Percentiles rank a stretch among this genome's conserved stretches.
Conservation (phyloP, 140 eudicot species). For the Ambrosia hybrid region DNA sequence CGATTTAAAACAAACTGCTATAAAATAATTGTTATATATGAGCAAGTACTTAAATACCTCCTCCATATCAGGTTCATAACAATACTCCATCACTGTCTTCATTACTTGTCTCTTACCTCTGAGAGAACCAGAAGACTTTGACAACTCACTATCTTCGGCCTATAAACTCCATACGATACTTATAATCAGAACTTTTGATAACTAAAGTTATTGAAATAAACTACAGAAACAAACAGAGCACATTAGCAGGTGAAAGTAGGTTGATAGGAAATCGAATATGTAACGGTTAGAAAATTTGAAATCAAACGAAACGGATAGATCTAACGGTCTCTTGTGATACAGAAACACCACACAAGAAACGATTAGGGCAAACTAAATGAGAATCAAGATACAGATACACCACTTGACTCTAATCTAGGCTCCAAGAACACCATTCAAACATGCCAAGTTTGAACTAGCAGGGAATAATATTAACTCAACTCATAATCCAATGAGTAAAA, state of each 20-base stretch:
- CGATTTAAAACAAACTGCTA: neutral
- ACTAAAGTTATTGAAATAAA: neutral
- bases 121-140: slow-evolving; percentile 66
- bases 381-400: no score
- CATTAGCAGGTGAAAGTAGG: neutral
- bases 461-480: no score
- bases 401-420: no score
- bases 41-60: slow-evolving; percentile 51
- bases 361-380: no score
- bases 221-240: slow-evolving; percentile 1
- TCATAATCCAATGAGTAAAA: no score
- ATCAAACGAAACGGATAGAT: no score
- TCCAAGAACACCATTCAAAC: no score
- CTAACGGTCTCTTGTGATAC: no score
- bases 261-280: no score
- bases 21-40: neutral
- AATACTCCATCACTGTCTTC: slow-evolving; percentile 88
- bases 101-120: slow-evolving; percentile 68
- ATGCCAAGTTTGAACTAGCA: no score
- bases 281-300: no score
- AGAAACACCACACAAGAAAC: no score
- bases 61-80: slow-evolving; percentile 99
- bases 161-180: slow-evolving; percentile 27
- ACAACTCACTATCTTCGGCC: slow-evolving; percentile 74
- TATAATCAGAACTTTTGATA: neutral